Base-by-base conservation (phyloP, 441 rosid species). In the Pelargonium citronellum region DNA sequence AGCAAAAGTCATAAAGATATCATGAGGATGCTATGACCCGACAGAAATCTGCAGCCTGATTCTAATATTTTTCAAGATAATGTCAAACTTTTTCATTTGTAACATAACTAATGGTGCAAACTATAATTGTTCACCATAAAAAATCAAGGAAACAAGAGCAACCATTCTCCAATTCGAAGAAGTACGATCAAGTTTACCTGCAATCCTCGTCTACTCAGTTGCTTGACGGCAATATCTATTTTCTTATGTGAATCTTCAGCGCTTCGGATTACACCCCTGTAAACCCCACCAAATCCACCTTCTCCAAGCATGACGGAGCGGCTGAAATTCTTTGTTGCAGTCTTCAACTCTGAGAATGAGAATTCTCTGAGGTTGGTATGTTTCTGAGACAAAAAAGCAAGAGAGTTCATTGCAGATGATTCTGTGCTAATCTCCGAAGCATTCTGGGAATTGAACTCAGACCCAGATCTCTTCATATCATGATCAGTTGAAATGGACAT, bases 231-330 rank as follows among this genome's bases (percentile, higher is more conserved):
- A 4, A 87, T 87, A 55, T 89, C 87, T 24, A 82, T 68, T 74
- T 77, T 89, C 8, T 66, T 62, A 9, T 84, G 71, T 2, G 86
- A 77, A 27, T 91, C 88, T 57, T 83, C 86, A 1, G 75, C 68
- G 62, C 27, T 16, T 81, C 79, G 84, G 64, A 85, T 77, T 4
- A 63, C 37, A 41, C 94, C 91, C 67, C 22, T 85, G 72, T 60
- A 89, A 69, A 89, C 94, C 76, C 84, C 81, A 53, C 94, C 94
- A 46, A 89, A 89, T 64, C 94, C 91, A 3, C 94, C 94, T 79
- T 89, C 94, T 72, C 94, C 91, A 27, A 87, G 61, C 90, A 89
- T 76, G 61, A 71, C 80, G 20, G 94, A 85, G 9, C 84, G 83
- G 83, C 86, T 83, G 55, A 89, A 89, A 75, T 87, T 87, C 81